A percentile compares a stretch with the other conserved stretches of the same genome.
These are phyloP conservation scores for Sclerotinia minor DNA, from an alignment of 2,329 filamentous ascomycete genomes.

Conservation along the genomic window DNA sequence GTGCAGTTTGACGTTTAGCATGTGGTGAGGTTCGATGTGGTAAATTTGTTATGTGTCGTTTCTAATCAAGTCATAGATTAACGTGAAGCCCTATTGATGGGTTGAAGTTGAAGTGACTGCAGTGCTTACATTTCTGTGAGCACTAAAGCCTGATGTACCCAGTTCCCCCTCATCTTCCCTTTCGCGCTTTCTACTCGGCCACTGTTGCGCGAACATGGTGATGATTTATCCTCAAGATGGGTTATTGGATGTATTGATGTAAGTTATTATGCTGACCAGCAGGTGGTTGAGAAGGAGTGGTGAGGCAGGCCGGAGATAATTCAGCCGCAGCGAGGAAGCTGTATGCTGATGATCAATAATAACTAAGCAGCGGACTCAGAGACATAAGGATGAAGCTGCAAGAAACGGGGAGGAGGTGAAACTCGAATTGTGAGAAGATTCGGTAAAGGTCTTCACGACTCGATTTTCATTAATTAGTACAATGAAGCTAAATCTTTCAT, in stretches of 20 bases:
- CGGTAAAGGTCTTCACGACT: neutral
- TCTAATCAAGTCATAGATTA: conserved; percentile 31
- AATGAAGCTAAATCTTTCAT: neutral
- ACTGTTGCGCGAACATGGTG: conserved; percentile 23
- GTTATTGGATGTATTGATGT: neutral
- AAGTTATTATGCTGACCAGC: neutral
- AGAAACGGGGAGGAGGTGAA: neutral
- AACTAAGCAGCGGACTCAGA: neutral
- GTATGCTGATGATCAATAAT: conserved; percentile 5
- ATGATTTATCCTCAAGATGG: neutral
- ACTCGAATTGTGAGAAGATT: neutral
- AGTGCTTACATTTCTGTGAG: conserved; percentile 38
- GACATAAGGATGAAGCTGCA: conserved; percentile 5
- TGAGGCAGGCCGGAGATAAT: conserved; percentile 8
- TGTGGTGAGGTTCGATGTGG: conserved; percentile 38
- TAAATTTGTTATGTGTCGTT: conserved; percentile 39
- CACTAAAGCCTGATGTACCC: conserved; percentile 36
- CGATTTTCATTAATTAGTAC: neutral
- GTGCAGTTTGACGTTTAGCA: conserved; percentile 29
- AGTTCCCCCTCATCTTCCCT: conserved; percentile 39
- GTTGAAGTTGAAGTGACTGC: conserved; percentile 1
- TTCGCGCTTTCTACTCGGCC: conserved; percentile 35
- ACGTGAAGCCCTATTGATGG: conserved; percentile 14
- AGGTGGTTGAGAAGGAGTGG: neutral
- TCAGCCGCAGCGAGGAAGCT: neutral